phyloP scores from a whole-genome alignment of 2,329 filamentous ascomycete species.

The Botrytis paeoniae region DNA sequence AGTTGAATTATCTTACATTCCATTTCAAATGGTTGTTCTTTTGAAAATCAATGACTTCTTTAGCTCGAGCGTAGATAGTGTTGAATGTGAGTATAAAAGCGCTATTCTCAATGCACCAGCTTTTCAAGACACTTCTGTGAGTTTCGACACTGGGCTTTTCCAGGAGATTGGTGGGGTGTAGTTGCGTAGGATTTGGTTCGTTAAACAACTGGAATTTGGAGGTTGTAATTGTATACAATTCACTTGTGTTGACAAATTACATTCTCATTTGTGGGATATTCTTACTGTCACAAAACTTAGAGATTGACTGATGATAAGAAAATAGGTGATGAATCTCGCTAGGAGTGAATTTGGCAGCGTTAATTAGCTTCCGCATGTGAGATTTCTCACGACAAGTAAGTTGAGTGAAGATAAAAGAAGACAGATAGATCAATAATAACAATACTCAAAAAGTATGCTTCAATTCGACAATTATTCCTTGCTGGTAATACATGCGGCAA shows the following conservation, averaged over 20 bases:
- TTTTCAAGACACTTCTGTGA: background rate
- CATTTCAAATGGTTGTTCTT: background rate
- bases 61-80: background rate
- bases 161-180: background rate
- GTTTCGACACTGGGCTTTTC: background rate
- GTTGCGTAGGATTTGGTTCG: background rate
- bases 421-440: background rate
- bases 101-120: background rate
- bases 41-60: background rate
- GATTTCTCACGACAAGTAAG: background rate
- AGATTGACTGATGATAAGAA: background rate
- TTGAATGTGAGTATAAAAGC: background rate
- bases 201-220: background rate
- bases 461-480: background rate
- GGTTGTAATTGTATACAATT: too few relatives aligned
- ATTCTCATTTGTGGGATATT: too few relatives aligned
- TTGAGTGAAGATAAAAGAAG: background rate
- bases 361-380: background rate
- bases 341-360: background rate
- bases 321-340: background rate
- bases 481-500: background rate
- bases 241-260: too few relatives aligned
- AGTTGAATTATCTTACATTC: background rate
- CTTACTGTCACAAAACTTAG: background rate
- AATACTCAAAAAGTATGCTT: background rate